Evolutionary conservation across 2,329 filamentous ascomycete genomes (phyloP), one percentile per base, ranked within the genome.

Genomic region (Stemphylium vesicarium): DNA sequence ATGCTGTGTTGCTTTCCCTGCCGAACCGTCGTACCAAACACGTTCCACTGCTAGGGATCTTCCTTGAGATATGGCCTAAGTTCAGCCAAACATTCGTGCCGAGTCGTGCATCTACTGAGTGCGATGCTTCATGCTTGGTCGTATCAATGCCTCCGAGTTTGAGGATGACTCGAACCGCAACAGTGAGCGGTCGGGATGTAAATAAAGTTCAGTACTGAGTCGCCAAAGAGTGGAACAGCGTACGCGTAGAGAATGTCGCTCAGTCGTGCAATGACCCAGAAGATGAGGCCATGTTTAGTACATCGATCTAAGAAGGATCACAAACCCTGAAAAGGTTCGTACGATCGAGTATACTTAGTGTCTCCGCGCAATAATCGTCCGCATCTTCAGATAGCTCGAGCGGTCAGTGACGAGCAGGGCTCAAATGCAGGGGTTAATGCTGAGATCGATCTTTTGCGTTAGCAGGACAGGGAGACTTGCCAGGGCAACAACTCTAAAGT

Each of bases 311-410:
- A 32, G n/a, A 20, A 32, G n/a, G 0, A 20, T 24, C 40, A 10
- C 5, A n/a, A 26, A 43, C 39, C 42, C 43, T 55, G 42, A 45
- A n/a, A 20, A 13, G 31, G 29, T 44, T 40, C 35, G 44, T 24
- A 54, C 41, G 29, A 39, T 11, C n/a, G 18, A 33, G 18, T 2
- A 22, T 24, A 12, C 18, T 35, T 26, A 43, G 44, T 33, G 51
- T 50, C 44, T 44, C 51, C 40, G 48, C 22, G 48, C 38, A 55
- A 46, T 37, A 40, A 44, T 22, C 32, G 16, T 13, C 26, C 44
- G 9, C 37, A 15, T 38, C 39, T 22, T 32, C 33, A 39, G 33
- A 37, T 42, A 44, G 37, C 32, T 42, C 48, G 12, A 20, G 16
- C 24, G 12, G 22, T 44, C 39, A 35, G 36, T 36, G 31, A 16